These are phyloP conservation scores for Botryotinia globosa DNA, from an alignment of 2,329 filamentous ascomycete genomes.

Conservation along the genomic window DNA sequence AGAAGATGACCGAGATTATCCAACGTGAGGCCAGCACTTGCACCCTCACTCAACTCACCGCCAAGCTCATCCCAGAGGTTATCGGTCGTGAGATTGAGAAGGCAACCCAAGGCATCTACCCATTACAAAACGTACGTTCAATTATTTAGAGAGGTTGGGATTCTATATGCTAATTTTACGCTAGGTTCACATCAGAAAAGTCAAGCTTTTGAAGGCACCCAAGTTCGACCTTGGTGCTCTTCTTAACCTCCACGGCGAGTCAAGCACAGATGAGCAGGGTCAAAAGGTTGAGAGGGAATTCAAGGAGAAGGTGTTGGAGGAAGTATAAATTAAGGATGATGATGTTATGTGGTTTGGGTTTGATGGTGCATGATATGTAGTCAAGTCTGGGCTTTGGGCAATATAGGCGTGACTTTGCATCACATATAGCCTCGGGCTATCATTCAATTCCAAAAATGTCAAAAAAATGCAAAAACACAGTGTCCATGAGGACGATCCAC, in stretches of 20 bases:
- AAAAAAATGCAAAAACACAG: conserved; percentile 29
- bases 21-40: conserved; percentile 90
- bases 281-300: conserved; percentile 99
- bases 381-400: conserved; percentile 39
- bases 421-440: conserved; percentile 38
- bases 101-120: conserved; percentile 98
- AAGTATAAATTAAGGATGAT: conserved; percentile 65
- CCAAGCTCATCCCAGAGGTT: conserved; percentile 98
- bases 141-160: background rate
- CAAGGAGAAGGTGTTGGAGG: conserved; percentile 95
- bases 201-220: conserved; percentile 97
- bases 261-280: conserved; percentile 89
- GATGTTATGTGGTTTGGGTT: conserved; percentile 32
- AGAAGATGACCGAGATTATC: conserved; percentile 99
- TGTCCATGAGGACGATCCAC: conserved; percentile 14
- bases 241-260: conserved; percentile 96
- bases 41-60: conserved; percentile 93
- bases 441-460: conserved; percentile 27
- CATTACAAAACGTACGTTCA: conserved; percentile 87
- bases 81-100: conserved; percentile 99
- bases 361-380: conserved; percentile 39
- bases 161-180: conserved; percentile 39
- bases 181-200: conserved; percentile 99
- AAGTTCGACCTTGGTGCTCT: conserved; percentile 99
- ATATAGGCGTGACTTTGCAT: conserved; percentile 38